Evolutionary conservation across 2,329 filamentous ascomycete species (phyloP).

Genomic region (Neofusicoccum sp.): DNA sequence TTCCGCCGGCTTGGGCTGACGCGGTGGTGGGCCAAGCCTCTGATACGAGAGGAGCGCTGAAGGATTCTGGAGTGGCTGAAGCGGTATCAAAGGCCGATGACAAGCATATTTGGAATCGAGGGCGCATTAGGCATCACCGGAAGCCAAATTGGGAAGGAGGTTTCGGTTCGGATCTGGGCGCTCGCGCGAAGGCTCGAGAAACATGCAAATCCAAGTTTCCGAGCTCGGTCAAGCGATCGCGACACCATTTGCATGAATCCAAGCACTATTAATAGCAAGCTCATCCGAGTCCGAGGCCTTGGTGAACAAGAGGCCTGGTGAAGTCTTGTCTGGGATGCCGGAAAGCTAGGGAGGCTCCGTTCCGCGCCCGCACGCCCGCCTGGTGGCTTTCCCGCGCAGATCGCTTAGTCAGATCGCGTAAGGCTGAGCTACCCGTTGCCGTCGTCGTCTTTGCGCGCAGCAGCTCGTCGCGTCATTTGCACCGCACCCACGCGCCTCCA

Average conservation of each 20-base stretch:
- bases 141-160: not conserved
- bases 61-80: not conserved
- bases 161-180: not conserved
- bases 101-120: not conserved
- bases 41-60: not conserved
- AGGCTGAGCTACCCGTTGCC: not conserved
- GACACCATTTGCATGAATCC: not conserved
- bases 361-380: not conserved
- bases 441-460: not conserved
- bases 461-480: constrained; percentile 4
- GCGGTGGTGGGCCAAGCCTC: not conserved
- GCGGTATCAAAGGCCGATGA: not conserved
- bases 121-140: not conserved
- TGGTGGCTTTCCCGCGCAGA: not conserved
- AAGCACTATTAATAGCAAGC: not conserved
- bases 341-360: not conserved
- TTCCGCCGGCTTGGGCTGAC: not conserved
- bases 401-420: not conserved
- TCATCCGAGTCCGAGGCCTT: not conserved
- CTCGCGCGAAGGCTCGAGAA: not conserved
- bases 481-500: not conserved
- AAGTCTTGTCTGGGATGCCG: not conserved
- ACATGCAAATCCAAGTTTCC: not conserved
- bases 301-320: not conserved
- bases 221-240: not conserved